These are phyloP conservation scores for Blastobotrys illinoisensis DNA, from an alignment of 1,139 yeast genomes.

Conservation along the genomic window DNA sequence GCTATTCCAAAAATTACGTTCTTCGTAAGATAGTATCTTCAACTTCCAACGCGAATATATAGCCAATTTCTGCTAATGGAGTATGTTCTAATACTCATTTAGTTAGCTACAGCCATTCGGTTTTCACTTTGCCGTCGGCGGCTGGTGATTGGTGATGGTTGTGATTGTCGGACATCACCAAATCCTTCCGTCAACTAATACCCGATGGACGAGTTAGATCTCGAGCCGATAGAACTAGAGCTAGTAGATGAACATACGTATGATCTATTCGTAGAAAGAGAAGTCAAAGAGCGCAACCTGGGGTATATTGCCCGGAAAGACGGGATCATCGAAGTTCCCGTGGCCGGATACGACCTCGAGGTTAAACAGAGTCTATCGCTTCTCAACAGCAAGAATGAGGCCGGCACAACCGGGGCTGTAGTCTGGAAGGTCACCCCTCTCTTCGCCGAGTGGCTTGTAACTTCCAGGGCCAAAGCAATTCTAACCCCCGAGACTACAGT, in stretches of 20 bases:
- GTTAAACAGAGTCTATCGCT: conserved; percentile 35
- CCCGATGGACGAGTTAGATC: neutral
- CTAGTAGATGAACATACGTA: conserved; percentile 45
- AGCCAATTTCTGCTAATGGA: too few relatives aligned
- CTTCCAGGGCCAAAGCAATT: neutral
- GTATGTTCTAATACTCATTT: too few relatives aligned
- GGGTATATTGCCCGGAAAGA: conserved; percentile 44
- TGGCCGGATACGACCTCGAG: conserved; percentile 31
- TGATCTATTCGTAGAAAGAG: conserved; percentile 41
- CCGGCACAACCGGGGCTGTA: conserved; percentile 56
- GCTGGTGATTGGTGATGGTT: too few relatives aligned
- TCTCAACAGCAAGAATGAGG: conserved; percentile 35
- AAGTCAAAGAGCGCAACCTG: conserved; percentile 23
- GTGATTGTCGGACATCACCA: neutral
- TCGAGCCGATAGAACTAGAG: conserved; percentile 28
- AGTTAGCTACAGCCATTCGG: too few relatives aligned
- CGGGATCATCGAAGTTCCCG: conserved; percentile 32
- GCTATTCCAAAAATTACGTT: too few relatives aligned
- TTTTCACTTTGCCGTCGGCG: too few relatives aligned
- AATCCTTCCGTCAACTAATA: neutral
- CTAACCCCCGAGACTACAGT: conserved; percentile 29
- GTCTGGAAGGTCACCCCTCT: conserved; percentile 54
- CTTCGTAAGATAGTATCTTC: too few relatives aligned
- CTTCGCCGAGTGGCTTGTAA: conserved; percentile 50
- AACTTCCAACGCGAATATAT: too few relatives aligned